Base-by-base conservation (phyloP, 306 rosid genomes). In the Quercus agrifolia region DNA sequence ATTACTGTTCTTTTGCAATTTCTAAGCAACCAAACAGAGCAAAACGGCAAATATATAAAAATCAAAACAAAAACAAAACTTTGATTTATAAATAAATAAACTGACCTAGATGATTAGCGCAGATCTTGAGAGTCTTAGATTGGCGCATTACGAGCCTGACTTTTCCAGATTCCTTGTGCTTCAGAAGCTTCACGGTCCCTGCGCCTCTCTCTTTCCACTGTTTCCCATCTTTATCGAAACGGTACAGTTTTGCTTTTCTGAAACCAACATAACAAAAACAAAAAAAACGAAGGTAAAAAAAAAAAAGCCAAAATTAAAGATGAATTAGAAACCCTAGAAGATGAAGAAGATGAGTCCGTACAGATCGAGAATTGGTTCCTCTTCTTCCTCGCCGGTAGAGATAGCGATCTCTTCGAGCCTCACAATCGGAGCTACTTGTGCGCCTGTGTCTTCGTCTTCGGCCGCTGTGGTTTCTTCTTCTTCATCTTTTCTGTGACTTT, bases 201-300 rank as follows among this genome's bases (percentile, higher is more conserved):
- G 67, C 68, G n/a, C 77, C 77, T 74, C 77, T 31, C 51, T 74
- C 77, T 67, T 74, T 59, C 78, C 78, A 56, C 31, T 38, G 70
- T 2, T 74, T 74, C 35, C 35, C 69, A 1, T 35, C 78, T 38
- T 74, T 74, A 38, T 74, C 68, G 44, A 57, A 74, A 11, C 68
- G 77, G 20, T 56, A 74, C 35, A 74, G 57, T 33, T 74, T 74
- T 52, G 78, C 38, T 25, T 74, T 74, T 66, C 78, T 74, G 19
- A 35, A 14, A 13, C 41, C 70, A 64, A 57, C 21, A 21, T 21
- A 21, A 21, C 21, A 21, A 3, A n/a, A 56, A 74, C 0, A 6
- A 30, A 5, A 55, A 31, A 49, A 4, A 28, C 6, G 10, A 2
- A 71, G 5, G 23, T 7, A 21, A 10, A 1, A 17, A 1, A 14